Percentiles rank a stretch among this genome's conserved stretches.
Conservation (phyloP, 176 grass and related monocot species). For the Lolium rigidum region DNA sequence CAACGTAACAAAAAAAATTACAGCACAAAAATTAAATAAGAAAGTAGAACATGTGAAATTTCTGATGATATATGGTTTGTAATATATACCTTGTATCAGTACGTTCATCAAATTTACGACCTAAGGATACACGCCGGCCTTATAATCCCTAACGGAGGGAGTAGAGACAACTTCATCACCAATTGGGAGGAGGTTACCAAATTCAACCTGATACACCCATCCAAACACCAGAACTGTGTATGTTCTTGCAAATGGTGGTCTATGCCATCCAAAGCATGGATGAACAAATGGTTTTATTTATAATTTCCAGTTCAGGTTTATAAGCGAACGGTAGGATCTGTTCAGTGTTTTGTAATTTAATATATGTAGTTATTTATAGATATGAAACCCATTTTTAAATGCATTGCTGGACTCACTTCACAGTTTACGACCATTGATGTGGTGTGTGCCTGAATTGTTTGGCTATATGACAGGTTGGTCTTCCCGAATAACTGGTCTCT, state of each 20-base stretch:
- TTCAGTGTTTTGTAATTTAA: not conserved
- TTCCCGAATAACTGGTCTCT: constrained; percentile 43
- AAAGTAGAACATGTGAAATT: too few species aligned
- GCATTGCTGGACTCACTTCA: not conserved
- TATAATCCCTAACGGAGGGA: too few species aligned
- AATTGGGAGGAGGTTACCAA: not conserved
- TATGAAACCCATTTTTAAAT: not conserved
- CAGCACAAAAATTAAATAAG: too few species aligned
- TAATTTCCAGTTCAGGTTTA: constrained; percentile 8
- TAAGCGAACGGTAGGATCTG: not conserved
- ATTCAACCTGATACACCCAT: not conserved
- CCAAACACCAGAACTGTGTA: not conserved
- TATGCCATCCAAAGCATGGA: not conserved
- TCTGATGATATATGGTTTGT: too few species aligned
- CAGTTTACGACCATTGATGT: constrained; percentile 8
- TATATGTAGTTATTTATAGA: not conserved
- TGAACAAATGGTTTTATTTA: not conserved
- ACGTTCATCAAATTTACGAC: too few species aligned
- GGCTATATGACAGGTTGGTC: constrained; percentile 55
- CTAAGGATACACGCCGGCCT: too few species aligned
- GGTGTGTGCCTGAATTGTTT: constrained; percentile 26
- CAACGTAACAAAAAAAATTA: too few species aligned
- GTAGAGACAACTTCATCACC: not conserved
- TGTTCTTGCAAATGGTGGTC: not conserved
- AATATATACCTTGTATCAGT: too few species aligned